These are phyloP conservation scores for Closterium sp. DNA, from an alignment of 139 green algal species.

Conservation along the genomic window DNA sequence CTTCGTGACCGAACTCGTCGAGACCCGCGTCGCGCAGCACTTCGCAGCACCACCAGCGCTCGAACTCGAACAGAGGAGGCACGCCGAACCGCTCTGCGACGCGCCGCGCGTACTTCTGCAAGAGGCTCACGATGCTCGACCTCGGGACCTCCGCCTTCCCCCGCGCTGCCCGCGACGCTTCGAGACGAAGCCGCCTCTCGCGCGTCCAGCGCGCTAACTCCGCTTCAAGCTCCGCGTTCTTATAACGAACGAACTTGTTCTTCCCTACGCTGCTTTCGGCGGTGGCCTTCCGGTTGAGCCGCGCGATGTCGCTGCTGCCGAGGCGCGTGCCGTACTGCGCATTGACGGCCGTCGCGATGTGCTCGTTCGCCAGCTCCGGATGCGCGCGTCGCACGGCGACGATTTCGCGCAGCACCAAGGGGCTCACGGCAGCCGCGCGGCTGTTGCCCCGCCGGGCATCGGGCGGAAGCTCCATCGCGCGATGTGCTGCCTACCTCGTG, in stretches of 20 bases:
- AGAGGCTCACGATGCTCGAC: neutral
- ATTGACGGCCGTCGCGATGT: neutral
- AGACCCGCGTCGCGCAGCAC: neutral
- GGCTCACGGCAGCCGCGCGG: neutral
- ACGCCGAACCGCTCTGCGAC: neutral
- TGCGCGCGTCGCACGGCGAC: neutral
- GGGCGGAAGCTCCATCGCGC: neutral
- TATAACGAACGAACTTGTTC: neutral
- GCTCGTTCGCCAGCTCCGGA: neutral
- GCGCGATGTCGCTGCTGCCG: neutral
- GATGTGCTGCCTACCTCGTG: neutral
- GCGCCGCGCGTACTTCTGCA: neutral
- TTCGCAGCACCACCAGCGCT: neutral
- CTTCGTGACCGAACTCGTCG: neutral
- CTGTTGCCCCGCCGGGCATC: neutral
- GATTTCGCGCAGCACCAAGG: neutral
- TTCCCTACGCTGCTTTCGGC: neutral
- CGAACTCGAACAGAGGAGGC: neutral
- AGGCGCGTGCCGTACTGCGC: neutral
- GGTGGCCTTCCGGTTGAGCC: neutral
- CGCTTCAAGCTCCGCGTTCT: neutral
- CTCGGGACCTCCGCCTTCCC: neutral
- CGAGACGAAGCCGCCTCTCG: neutral
- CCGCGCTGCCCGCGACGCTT: too few species aligned
- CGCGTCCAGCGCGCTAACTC: neutral